Evolutionary conservation across 805 yeast species (phyloP), one percentile per base, ranked within the genome.

Genomic region (Blastobotrys parvus): DNA sequence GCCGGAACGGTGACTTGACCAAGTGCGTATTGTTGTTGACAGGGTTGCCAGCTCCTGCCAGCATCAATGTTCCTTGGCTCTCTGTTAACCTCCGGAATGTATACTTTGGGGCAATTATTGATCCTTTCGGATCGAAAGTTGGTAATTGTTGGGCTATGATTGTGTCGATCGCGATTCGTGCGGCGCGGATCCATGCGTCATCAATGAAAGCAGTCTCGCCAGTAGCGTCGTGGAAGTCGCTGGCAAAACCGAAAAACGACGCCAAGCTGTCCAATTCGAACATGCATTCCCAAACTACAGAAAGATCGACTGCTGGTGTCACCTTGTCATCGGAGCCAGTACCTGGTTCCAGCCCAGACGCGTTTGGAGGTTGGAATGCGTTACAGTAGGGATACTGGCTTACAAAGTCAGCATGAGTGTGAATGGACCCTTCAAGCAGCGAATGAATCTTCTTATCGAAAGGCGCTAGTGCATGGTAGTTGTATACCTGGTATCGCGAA

Each of bases 181-280:
- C 68, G 0, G 94, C 92, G 21, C 59, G 55, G 10, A 74, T 45
- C 92, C 94, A 85, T n/a, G 70, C 58, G 2, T 74, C 61, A 1
- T 58, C 53, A 50, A 78, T 83, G 40, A 53, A 50, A 23, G 43
- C 30, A 2, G 45, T 17, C 35, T 54, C 56, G 1, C 46, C 50
- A 6, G 49, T 44, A 33, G 54, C 54, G 3, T 49, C 38, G 49
- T 65, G 78, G 59, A 81, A 88, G 46, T 81, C 90, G 55, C 80
- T 83, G 7, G 84, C 68, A 45, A 87, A 63, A 0, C 88, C 81
- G 44, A 87, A 64, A 53, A 87, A 87, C 5, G 90, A 80, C 0
- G 94, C 94, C 40, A 87, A 63, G 2, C 92, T 81, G 61, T 87
- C 96, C 43, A 87, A 68, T 58, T 87, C 96, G 68, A 83, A 87